These are phyloP conservation scores for Fusarium sp. DNA, from an alignment of 2,329 filamentous ascomycete genomes.

Conservation along the genomic window DNA sequence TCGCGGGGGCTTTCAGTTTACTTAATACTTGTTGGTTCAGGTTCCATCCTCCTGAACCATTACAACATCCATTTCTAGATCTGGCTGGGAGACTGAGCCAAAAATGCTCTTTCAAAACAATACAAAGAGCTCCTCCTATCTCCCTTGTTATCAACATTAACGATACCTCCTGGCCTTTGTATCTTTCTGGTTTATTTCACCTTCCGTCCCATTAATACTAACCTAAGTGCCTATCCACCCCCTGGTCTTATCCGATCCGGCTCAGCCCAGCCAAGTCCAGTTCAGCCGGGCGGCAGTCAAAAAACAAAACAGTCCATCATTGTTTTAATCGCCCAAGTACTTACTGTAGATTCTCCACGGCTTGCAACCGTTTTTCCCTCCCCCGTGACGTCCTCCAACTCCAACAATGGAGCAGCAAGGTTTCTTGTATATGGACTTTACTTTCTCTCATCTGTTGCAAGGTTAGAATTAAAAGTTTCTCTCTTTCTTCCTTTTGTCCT, in stretches of 20 bases:
- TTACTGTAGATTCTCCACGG: conserved; percentile 22
- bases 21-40: background rate
- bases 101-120: background rate
- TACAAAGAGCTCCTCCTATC: background rate
- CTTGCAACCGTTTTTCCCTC: conserved; percentile 30
- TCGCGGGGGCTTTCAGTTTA: background rate
- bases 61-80: background rate
- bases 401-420: conserved; percentile 43
- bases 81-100: background rate
- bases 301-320: background rate
- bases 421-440: conserved; percentile 39
- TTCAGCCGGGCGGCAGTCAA: background rate
- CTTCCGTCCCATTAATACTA: background rate
- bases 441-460: conserved; percentile 40
- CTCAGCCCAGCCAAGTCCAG: background rate
- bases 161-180: background rate
- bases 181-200: conserved; percentile 17
- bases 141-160: background rate
- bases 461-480: conserved; percentile 38
- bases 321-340: background rate
- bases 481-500: background rate
- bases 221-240: background rate
- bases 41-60: background rate
- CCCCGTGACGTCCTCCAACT: conserved; percentile 26
- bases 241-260: background rate